Evolutionary conservation across 345 rosid species (phyloP), one percentile per base, ranked within the genome.

Genomic region (Fremontodendron californicum): DNA sequence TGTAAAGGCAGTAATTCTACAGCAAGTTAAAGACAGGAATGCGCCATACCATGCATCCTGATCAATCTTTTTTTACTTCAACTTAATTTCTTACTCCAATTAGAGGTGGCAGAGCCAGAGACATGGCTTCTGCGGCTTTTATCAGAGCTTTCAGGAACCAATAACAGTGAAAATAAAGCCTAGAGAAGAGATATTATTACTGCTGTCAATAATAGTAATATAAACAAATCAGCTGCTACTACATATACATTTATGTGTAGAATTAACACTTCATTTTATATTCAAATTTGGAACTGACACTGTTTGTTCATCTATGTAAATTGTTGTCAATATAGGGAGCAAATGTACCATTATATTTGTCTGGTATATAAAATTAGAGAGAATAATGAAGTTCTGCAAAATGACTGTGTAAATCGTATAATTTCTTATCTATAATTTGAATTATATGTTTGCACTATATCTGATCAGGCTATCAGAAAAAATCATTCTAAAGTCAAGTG

Each of bases 1-100:
- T 74, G 57, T 27, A 71, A 80, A 76, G 86, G 78, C 82, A 78
- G n/a, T n/a, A n/a, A n/a, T 71, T 75, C 76, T 63, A 75, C 87
- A 76, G 74, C 78, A 73, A 75, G 81, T 82, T 80, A 81, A 88
- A 73, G 88, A 88, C 90, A 82, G 13, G 49, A 45, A 45, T 45
- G 87, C 87, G 83, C 91, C 91, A 90, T 88, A 81, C 90, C 85
- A 58, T 54, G 57, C 42, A n/a, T 77, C 78, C 54, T 35, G n/a
- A n/a, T n/a, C 51, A 54, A 12, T 39, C 40, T 18, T 37, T 68
- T 62, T 79, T 39, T 48, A 37, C 75, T 73, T 48, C 71, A 27
- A 65, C 10, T 11, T 57, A n/a, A n/a, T n/a, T n/a, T 77, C 60
- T 78, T 77, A 78, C 76, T 72, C 81, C 31, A 73, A 68, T 52